Base-by-base conservation (phyloP, 192 early-diverging fungal genomes). In the Spinellus fusiger region DNA sequence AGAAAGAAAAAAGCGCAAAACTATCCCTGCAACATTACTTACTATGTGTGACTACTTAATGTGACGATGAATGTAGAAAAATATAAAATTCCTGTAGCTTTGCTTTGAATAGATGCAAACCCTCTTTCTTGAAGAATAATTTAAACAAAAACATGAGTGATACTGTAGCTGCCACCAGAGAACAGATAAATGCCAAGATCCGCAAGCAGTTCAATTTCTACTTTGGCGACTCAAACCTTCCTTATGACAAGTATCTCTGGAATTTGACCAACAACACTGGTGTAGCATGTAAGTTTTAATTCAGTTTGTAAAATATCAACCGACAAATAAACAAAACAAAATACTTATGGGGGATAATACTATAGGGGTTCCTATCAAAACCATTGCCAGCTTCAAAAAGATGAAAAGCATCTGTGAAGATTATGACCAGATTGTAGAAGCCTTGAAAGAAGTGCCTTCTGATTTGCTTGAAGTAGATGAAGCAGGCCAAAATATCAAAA, bases 161-260 rank as follows among this genome's bases (percentile, higher is more conserved):
- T n/a, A n/a, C n/a, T n/a, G n/a, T n/a, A n/a, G n/a, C n/a, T n/a
- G n/a, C n/a, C n/a, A n/a, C n/a, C n/a, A n/a, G n/a, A n/a, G n/a
- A n/a, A n/a, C n/a, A n/a, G n/a, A n/a, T n/a, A 12, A 44, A 44
- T 12, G 40, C 2, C 40, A 71, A 75, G 53, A 84, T 84, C 64
- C 62, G 80, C 20, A 83, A 76, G 57, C 83, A 84, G 62, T 79
- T 84, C 44, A 80, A 86, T 54, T 86, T 81, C 54, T 86, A 86
- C 67, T 86, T 86, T 61, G 65, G 76, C 53, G 83, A 86, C 58
- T 59, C 70, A 8, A 86, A 86, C 64, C 64, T 86, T 16, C 77
- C 79, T 49, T 58, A 51, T 13, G 84, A 86, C 61, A 84, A 74
- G 44, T 86, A 73, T 49, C 66, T 86, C 64, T 68, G 54, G 38